These are phyloP conservation scores for Gracilaria gracilis DNA, from an alignment of 23 red algal genomes.

Conservation along the genomic window DNA sequence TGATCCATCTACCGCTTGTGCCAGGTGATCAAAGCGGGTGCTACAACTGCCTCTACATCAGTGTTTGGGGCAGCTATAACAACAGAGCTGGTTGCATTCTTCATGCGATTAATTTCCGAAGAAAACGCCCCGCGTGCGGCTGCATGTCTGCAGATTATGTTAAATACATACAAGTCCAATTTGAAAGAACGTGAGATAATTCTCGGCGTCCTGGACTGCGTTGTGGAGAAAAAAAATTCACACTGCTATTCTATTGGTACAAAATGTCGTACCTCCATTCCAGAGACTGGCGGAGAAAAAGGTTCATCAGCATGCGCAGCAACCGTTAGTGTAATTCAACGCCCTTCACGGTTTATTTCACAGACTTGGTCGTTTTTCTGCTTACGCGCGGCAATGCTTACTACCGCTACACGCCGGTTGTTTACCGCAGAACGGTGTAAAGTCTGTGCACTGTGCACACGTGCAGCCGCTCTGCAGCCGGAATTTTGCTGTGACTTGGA, in stretches of 20 bases:
- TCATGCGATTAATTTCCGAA: slow-evolving; percentile 1
- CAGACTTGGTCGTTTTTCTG: too few species aligned
- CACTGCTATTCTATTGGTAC: not conserved
- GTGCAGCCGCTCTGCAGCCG: too few species aligned
- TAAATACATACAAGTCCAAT: not conserved
- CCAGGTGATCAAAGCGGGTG: not conserved
- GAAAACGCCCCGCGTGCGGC: not conserved
- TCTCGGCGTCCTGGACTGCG: not conserved
- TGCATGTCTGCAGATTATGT: not conserved
- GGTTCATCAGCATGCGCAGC: not conserved
- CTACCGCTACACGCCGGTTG: too few species aligned
- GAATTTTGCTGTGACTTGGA: too few species aligned
- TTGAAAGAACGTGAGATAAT: not conserved
- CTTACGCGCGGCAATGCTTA: too few species aligned
- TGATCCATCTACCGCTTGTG: not conserved
- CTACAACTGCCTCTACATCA: not conserved
- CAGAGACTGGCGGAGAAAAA: not conserved
- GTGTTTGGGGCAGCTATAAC: not conserved
- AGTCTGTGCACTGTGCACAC: too few species aligned
- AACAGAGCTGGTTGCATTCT: not conserved
- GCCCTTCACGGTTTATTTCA: too few species aligned
- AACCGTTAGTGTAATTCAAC: too few species aligned
- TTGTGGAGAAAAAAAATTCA: slow-evolving; percentile 4
- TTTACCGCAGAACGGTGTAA: too few species aligned
- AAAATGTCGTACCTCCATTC: not conserved